phyloP scores from a whole-genome alignment of 2,329 filamentous ascomycete species.

The Paecilomyces variotii region DNA sequence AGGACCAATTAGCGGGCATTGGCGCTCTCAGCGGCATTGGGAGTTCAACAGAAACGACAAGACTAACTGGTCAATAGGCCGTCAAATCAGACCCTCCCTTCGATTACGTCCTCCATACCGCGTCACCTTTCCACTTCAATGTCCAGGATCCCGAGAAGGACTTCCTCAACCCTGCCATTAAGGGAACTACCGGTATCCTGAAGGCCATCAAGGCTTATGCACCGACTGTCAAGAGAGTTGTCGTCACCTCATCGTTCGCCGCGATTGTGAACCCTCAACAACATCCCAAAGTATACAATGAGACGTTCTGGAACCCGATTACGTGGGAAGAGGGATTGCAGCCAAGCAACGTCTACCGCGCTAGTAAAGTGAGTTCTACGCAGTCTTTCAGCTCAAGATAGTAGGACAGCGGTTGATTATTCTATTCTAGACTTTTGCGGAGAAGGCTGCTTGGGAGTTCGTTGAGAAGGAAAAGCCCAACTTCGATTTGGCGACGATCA shows the following conservation, averaged over 20 bases:
- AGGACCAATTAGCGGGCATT: too few relatives aligned
- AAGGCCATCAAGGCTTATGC: slow-evolving; percentile 54
- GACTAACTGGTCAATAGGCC: slow-evolving; percentile 24
- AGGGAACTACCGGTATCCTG: slow-evolving; percentile 56
- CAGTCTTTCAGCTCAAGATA: background rate
- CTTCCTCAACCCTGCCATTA: slow-evolving; percentile 53
- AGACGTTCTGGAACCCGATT: slow-evolving; percentile 37
- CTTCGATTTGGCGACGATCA: slow-evolving; percentile 56
- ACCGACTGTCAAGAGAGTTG: slow-evolving; percentile 63
- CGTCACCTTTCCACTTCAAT: slow-evolving; percentile 65
- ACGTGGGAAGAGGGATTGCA: slow-evolving; percentile 34
- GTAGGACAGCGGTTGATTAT: background rate
- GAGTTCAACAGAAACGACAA: too few relatives aligned
- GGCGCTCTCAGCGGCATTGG: too few relatives aligned
- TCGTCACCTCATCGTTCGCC: slow-evolving; percentile 63
- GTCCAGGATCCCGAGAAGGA: slow-evolving; percentile 61
- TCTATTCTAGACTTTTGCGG: slow-evolving; percentile 45
- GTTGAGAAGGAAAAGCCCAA: slow-evolving; percentile 47
- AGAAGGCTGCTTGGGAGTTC: slow-evolving; percentile 60
- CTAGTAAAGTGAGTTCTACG: slow-evolving; percentile 43
- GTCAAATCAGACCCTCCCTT: slow-evolving; percentile 57
- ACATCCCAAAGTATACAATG: slow-evolving; percentile 27
- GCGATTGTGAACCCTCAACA: slow-evolving; percentile 47
- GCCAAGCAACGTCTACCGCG: slow-evolving; percentile 34
- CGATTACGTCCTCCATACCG: slow-evolving; percentile 66